Evolutionary conservation across 2,329 filamentous ascomycete species (phyloP).

Genomic region (Fusarium nanum): DNA sequence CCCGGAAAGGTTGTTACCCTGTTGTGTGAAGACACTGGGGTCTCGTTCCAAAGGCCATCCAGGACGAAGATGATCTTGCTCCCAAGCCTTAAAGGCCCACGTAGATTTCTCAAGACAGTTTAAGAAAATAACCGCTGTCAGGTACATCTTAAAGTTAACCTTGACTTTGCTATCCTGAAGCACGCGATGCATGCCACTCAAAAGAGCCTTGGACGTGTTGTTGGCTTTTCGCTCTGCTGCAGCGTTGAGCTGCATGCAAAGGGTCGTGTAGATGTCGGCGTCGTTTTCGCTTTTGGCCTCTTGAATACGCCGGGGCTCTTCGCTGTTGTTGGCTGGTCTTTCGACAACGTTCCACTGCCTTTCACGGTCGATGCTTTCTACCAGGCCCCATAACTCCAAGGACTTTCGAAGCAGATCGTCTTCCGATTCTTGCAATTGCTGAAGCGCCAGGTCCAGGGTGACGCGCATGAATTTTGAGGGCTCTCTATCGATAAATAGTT

Average conservation of each 20-base stretch:
- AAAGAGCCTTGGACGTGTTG: slow-evolving; percentile 66
- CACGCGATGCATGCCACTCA: slow-evolving; percentile 70
- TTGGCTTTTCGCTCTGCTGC: slow-evolving; percentile 73
- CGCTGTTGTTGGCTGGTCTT: slow-evolving; percentile 56
- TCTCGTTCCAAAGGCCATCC: slow-evolving; percentile 71
- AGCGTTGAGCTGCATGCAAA: slow-evolving; percentile 73
- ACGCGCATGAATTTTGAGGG: slow-evolving; percentile 69
- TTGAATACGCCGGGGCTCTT: slow-evolving; percentile 60
- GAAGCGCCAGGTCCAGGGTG: slow-evolving; percentile 65
- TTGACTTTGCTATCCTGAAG: slow-evolving; percentile 71
- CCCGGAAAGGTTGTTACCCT: slow-evolving; percentile 69
- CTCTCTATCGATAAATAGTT: slow-evolving; percentile 68
- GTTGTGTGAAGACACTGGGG: slow-evolving; percentile 67
- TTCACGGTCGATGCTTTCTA: slow-evolving; percentile 74
- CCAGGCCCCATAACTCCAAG: slow-evolving; percentile 72
- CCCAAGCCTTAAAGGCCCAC: slow-evolving; percentile 76
- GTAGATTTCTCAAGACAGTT: slow-evolving; percentile 76
- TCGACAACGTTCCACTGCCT: slow-evolving; percentile 69
- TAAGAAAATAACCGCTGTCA: slow-evolving; percentile 70
- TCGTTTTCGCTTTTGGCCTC: slow-evolving; percentile 62
- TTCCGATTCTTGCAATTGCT: slow-evolving; percentile 59
- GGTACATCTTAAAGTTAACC: slow-evolving; percentile 70
- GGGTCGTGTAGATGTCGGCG: slow-evolving; percentile 68
- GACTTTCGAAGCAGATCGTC: slow-evolving; percentile 68
- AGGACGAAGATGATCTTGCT: slow-evolving; percentile 68